A percentile compares a stretch with the other conserved stretches of the same genome.
Conservation (phyloP, 176 grass and related monocot species). For the Bromus sterilis region DNA sequence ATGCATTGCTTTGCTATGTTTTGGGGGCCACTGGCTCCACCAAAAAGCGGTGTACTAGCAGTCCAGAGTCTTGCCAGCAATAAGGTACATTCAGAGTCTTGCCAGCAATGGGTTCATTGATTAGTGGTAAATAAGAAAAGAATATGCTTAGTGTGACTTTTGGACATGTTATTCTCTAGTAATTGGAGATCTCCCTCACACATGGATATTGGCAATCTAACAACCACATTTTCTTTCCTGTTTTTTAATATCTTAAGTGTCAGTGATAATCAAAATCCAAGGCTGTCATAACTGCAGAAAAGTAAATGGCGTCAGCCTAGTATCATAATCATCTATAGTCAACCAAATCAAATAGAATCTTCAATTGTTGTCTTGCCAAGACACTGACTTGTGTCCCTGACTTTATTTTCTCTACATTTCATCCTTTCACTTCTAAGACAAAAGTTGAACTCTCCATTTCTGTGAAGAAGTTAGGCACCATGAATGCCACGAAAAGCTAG, state of each 20-base stretch:
- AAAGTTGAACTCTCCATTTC: background rate
- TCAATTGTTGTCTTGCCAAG: slow-evolving; percentile 1
- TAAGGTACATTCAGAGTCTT: slow-evolving; percentile 42
- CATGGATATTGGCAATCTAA: background rate
- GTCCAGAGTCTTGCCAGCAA: slow-evolving; percentile 69
- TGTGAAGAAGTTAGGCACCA: slow-evolving; percentile 1
- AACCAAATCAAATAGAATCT: background rate
- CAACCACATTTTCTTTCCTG: background rate
- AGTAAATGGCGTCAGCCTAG: background rate
- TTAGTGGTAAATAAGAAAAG: background rate
- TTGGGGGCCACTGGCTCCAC: slow-evolving; percentile 92
- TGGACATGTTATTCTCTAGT: background rate
- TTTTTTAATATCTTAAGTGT: background rate
- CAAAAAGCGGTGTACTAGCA: slow-evolving; percentile 87
- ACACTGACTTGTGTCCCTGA: background rate
- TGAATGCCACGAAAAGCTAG: background rate
- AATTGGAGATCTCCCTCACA: background rate
- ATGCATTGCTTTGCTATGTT: slow-evolving; percentile 99
- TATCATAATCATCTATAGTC: background rate
- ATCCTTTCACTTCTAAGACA: background rate
- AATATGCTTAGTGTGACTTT: background rate
- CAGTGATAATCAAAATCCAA: background rate
- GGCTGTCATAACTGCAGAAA: background rate
- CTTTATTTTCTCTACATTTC: background rate
- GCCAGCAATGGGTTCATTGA: background rate